Percentiles rank a stretch among this genome's conserved stretches.
Conservation (phyloP, 176 grass and related monocot genomes). For the Elaeis guineensis region DNA sequence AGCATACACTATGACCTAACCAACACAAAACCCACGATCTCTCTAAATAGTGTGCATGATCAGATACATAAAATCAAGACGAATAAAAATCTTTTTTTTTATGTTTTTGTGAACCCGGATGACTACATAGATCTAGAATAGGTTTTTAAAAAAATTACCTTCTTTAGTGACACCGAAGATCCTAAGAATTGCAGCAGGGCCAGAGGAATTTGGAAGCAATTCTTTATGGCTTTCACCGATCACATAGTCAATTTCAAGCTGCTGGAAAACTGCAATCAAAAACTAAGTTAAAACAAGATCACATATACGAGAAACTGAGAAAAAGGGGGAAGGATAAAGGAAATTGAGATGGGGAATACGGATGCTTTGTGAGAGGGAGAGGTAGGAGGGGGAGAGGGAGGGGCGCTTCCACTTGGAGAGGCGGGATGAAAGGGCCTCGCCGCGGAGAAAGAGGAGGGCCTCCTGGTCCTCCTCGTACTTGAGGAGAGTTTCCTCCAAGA, state of each 20-base stretch:
- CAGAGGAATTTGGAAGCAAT: slow-evolving; percentile 64
- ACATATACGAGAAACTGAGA: neutral
- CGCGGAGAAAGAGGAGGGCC: slow-evolving; percentile 46
- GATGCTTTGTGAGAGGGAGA: slow-evolving; percentile 29
- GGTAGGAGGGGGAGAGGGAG: slow-evolving; percentile 35
- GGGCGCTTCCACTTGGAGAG: slow-evolving; percentile 82
- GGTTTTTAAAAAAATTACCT: slow-evolving; percentile 24
- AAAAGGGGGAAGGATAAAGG: neutral
- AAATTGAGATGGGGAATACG: slow-evolving; percentile 16
- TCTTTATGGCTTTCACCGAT: slow-evolving; percentile 84
- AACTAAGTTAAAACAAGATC: slow-evolving; percentile 5
- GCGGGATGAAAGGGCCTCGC: slow-evolving; percentile 63
- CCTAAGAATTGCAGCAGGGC: slow-evolving; percentile 78
- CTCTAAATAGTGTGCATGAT: slow-evolving; percentile 10
- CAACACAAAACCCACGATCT: slow-evolving; percentile 7
- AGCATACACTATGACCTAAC: slow-evolving; percentile 88
- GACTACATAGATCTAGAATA: too few species aligned
- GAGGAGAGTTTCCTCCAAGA: slow-evolving; percentile 62
- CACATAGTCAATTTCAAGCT: slow-evolving; percentile 92
- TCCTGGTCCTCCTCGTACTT: slow-evolving; percentile 69
- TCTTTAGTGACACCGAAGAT: slow-evolving; percentile 97
- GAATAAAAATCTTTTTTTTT: neutral
- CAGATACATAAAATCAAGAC: neutral
- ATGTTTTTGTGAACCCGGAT: too few species aligned
- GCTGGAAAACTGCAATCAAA: slow-evolving; percentile 74